A percentile compares a stretch with the other conserved stretches of the same genome.
Evolutionary conservation across 164 flowering plant species (phyloP).

Genomic region (Taxillus chinensis): DNA sequence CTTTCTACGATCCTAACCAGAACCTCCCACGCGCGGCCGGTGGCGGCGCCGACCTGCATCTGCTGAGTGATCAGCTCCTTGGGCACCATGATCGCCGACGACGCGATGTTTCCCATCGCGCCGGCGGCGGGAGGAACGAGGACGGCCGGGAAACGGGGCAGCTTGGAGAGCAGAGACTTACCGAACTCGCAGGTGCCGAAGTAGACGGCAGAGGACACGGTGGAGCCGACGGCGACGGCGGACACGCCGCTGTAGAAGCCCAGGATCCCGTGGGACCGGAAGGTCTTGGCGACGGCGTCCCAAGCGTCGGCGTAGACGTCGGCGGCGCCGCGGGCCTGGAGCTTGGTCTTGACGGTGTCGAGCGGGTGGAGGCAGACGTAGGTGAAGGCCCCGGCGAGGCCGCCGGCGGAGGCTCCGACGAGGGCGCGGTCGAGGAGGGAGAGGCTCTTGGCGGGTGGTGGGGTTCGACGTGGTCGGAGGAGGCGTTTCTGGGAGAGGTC

Average conservation of each 20-base stretch:
- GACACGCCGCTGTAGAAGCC: constrained; percentile 91
- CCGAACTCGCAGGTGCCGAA: constrained; percentile 98
- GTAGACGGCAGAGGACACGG: constrained; percentile 80
- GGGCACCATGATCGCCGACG: constrained; percentile 96
- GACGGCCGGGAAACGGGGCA: constrained; percentile 44
- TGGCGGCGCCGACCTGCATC: constrained; percentile 82
- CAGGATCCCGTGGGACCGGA: constrained; percentile 52
- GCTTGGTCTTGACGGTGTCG: constrained; percentile 88
- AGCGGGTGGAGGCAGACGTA: constrained; percentile 81
- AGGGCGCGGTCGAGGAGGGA: constrained; percentile 61
- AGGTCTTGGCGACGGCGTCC: constrained; percentile 74
- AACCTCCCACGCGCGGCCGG: constrained; percentile 85
- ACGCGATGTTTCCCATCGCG: constrained; percentile 91
- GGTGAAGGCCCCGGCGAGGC: constrained; percentile 88
- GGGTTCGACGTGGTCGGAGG: constrained; percentile 23
- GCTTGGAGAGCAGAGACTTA: constrained; percentile 61
- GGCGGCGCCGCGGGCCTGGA: constrained; percentile 75
- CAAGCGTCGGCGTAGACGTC: constrained; percentile 49
- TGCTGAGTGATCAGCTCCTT: constrained; percentile 87
- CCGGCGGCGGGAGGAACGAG: constrained; percentile 93
- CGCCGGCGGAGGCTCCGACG: constrained; percentile 79
- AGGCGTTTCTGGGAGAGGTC: constrained; percentile 15
- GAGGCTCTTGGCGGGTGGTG: constrained; percentile 24
- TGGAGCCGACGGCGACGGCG: constrained; percentile 87
- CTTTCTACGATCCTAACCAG: constrained; percentile 58